Conservation (phyloP, 192 early-diverging fungal genomes). For the Coemansia pectinata region DNA sequence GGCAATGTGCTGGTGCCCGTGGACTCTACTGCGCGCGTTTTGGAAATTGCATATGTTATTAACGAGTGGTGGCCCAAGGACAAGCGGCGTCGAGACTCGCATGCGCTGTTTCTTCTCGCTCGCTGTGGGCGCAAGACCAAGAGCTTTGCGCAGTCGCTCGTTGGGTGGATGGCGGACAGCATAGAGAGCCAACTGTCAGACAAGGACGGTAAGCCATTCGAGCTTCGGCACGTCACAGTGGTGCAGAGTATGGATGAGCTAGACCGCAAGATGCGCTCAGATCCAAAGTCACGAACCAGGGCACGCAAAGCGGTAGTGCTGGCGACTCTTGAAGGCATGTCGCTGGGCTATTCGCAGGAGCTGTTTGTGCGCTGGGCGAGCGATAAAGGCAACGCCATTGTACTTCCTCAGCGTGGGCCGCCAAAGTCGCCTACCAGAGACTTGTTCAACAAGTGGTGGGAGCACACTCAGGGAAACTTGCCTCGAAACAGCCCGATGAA, state of each 20-base stretch:
- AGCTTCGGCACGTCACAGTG: constrained; percentile 76
- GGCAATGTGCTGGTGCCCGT: constrained; percentile 89
- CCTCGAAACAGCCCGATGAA: constrained; percentile 8
- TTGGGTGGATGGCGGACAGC: constrained; percentile 94
- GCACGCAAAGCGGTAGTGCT: constrained; percentile 77
- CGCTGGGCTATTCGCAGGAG: constrained; percentile 78
- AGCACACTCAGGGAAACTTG: constrained; percentile 19
- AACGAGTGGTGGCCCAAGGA: constrained; percentile 80
- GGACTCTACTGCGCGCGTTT: constrained; percentile 82
- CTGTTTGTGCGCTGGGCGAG: constrained; percentile 75
- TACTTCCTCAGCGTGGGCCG: constrained; percentile 77
- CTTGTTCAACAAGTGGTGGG: constrained; percentile 59
- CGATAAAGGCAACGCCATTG: constrained; percentile 61
- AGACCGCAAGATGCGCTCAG: constrained; percentile 25
- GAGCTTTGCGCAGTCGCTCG: constrained; percentile 84
- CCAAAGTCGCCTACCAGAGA: constrained; percentile 67
- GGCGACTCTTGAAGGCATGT: constrained; percentile 77
- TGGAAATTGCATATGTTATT: constrained; percentile 88
- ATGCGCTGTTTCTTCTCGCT: constrained; percentile 78
- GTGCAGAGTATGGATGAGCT: constrained; percentile 63
- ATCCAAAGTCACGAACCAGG: constrained; percentile 59
- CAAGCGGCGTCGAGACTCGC: constrained; percentile 55
- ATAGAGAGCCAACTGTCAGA: constrained; percentile 72
- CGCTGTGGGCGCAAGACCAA: constrained; percentile 74
- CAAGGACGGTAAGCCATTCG: constrained; percentile 81